Conservation (phyloP, 2,329 filamentous ascomycete genomes). For the Ramularia endophylla region DNA sequence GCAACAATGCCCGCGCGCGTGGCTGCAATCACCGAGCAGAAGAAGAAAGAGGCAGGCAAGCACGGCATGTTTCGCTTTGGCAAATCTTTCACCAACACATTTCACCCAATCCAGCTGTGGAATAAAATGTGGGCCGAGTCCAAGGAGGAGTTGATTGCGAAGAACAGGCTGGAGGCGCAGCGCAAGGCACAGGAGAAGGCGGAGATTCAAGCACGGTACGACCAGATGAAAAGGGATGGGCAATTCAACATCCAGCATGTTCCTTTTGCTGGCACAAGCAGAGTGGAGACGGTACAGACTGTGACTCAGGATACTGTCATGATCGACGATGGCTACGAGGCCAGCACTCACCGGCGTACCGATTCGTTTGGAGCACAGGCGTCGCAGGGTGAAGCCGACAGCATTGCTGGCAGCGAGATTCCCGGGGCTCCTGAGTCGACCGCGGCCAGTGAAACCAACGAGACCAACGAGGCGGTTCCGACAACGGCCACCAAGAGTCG, state of each 20-base stretch:
- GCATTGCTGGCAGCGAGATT: slow-evolving; percentile 16
- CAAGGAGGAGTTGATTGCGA: slow-evolving; percentile 36
- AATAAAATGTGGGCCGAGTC: slow-evolving; percentile 41
- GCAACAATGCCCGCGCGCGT: slow-evolving; percentile 17
- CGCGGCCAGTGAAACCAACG: no score
- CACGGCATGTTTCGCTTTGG: slow-evolving; percentile 50
- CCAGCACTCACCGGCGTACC: slow-evolving; percentile 11
- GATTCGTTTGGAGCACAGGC: slow-evolving; percentile 11
- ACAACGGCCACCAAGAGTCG: slow-evolving; percentile 11
- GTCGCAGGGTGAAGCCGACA: slow-evolving; percentile 10
- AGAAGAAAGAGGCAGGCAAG: slow-evolving; percentile 31
- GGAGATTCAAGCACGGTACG: slow-evolving; percentile 48
- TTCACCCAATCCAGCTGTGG: slow-evolving; percentile 49
- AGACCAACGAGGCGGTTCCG: slow-evolving; percentile 2
- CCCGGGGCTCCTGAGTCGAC: no score
- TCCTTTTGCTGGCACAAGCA: slow-evolving; percentile 1
- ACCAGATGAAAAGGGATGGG: slow-evolving; percentile 49
- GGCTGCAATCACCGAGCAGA: slow-evolving; percentile 23
- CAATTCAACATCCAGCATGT: slow-evolving; percentile 34
- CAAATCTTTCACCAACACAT: slow-evolving; percentile 47
- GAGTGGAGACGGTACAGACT: neutral
- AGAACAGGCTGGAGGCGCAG: slow-evolving; percentile 35
- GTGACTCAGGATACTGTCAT: slow-evolving; percentile 26
- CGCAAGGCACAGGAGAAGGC: slow-evolving; percentile 38
- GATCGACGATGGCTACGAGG: slow-evolving; percentile 12